Base-by-base conservation (phyloP, 495 filamentous ascomycete genomes). In the Annulohypoxylon maeteangense region DNA sequence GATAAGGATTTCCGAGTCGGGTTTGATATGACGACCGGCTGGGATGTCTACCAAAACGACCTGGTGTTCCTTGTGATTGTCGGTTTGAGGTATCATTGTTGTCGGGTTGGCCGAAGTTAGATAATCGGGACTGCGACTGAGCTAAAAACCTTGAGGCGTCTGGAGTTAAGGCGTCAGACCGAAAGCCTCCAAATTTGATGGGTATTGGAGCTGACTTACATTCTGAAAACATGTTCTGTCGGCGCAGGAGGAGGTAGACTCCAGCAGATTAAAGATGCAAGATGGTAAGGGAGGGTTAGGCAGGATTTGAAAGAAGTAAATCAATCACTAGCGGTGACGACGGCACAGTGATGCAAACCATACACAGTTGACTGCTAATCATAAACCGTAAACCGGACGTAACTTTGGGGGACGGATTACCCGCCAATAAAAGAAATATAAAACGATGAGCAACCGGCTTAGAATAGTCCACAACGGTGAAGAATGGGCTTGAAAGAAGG, bases 71-170 rank as follows among this genome's bases (percentile, higher is more conserved):
- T 29, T 68, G 64, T 1, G 76, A 68, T 23, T 77, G 79, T 48
- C 78, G 77, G 27, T 60, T 72, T 7, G 79, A 66, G 20, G 77
- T 11, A 32, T 84, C 82, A 42, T 74, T 83, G 82, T 78, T 87
- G 53, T 92, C 90, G 22, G 87, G 84, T 69, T 89, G 89, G 56
- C 83, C 80, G 78, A 90, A 84, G 81, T 86, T 87, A 55, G 88
- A 90, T 42, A 88, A 64, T 18, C 93, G 90, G 34, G 95, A 97
- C 82, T 98, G 94, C 59, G 95, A 98, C 87, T 99, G 95, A 54
- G 95, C 94, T 68, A 99, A 90, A 78, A 99, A 99, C 56, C 91
- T 91, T 59, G 96, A 98, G 72, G 95, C 95, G 91, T 99, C 95
- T 99, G 56, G 3, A 40, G 36, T 12, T 40, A 32, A 67, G 44